Base-by-base conservation (phyloP, 208 protist species). In the Wallacemonas collosoma region DNA sequence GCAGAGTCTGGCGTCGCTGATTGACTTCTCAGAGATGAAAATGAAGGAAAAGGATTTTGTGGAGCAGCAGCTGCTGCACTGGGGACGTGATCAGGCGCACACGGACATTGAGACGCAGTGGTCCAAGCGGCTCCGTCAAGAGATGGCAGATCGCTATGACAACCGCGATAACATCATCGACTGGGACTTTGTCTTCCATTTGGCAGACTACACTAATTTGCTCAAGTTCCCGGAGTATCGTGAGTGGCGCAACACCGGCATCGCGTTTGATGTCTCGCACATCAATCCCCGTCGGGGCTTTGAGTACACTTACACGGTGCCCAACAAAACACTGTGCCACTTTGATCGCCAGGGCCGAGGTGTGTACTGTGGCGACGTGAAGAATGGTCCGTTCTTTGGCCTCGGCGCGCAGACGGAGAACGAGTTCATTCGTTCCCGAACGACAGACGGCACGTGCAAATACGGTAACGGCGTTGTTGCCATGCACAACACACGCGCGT, bases 121-220 rank as follows among this genome's bases (percentile, higher is more conserved):
- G 87, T 70, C 62, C 36, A 44, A 58, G 26, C 89, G 91, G 2
- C 65, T 97, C 26, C 89, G 89, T 14, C 87, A 93, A 60, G 93
- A 97, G 60, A 94, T 97, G 88, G 93, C 91, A 8, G 91, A 97
- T 61, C 93, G 93, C 56, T 97, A 93, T 75, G 93, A 97, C 73
- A 95, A 94, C 72, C 87, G 90, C 50, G 88, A 94, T 79, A 97
- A 97, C 72, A 77, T 97, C 72, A 95, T 97, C 57, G 93, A 97
- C 78, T 97, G 93, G 93, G 93, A 97, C 72, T 97, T 95, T 74
- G 88, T 93, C 60, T 95, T 96, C 72, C 72, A 81, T 57, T 79
- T 97, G 2, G 81, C 73, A 12, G 91, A 95, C 54, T 96, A 96
- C 86, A 89, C 89, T 0, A 89, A 93, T 69, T 70, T 95, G 15